Conservation (phyloP, 345 rosid genomes). For the Salix koriyanagi region DNA sequence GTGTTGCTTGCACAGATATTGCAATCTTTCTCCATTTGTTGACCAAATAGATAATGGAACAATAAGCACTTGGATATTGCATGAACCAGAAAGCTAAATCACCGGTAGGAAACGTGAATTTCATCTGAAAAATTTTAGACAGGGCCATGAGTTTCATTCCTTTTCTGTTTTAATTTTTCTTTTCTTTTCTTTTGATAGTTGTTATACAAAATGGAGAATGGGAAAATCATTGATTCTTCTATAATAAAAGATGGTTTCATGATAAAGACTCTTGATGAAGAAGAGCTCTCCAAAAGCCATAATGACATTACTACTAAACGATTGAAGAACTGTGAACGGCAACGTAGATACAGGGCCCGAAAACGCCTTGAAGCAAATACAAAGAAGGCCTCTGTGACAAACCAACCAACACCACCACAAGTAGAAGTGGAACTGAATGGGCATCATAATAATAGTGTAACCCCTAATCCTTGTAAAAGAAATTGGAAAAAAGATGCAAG, state of each 20-base stretch:
- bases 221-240: slow-evolving; percentile 29
- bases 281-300: slow-evolving; percentile 21
- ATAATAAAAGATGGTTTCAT: slow-evolving; percentile 16
- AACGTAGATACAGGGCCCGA: slow-evolving; percentile 70
- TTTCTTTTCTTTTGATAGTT: neutral
- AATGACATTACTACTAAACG: slow-evolving; percentile 48
- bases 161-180: neutral
- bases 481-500: slow-evolving; percentile 83
- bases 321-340: slow-evolving; percentile 72
- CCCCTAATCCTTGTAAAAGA: slow-evolving; percentile 45
- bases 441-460: slow-evolving; percentile 21
- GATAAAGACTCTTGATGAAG: slow-evolving; percentile 25
- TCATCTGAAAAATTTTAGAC: neutral
- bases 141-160: neutral
- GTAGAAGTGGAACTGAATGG: slow-evolving; percentile 25
- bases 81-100: neutral
- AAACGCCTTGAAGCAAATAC: slow-evolving; percentile 56
- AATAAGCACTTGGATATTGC: slow-evolving; percentile 3
- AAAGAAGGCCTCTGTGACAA: slow-evolving; percentile 18
- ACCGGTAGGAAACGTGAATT: neutral
- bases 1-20: neutral
- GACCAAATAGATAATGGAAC: neutral
- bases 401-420: slow-evolving; percentile 16
- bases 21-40: neutral
- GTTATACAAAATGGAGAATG: slow-evolving; percentile 29